These are phyloP conservation scores for Saturnispora dispora DNA, from an alignment of 805 yeast genomes.

Conservation along the genomic window DNA sequence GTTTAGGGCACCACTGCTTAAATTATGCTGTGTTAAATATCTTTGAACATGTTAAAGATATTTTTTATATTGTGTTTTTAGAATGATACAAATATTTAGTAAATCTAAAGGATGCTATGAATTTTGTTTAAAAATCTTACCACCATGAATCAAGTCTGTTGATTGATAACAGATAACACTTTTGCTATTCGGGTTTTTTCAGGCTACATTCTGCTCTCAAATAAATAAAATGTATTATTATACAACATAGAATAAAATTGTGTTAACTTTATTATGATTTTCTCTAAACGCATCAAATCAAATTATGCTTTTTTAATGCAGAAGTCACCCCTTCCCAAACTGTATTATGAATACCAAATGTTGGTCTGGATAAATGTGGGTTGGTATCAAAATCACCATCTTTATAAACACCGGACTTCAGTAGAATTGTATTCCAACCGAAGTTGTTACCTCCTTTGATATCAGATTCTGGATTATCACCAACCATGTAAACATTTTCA, in stretches of 20 bases:
- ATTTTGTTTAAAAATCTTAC: no score
- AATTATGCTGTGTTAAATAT: no score
- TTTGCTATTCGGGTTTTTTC: no score
- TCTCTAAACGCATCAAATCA: background rate
- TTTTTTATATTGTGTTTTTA: no score
- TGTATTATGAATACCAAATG: slow-evolving; percentile 40
- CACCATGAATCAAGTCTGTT: no score
- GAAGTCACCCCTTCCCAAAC: slow-evolving; percentile 36
- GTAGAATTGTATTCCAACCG: slow-evolving; percentile 84
- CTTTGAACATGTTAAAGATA: no score
- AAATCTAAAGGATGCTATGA: no score
- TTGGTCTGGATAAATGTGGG: slow-evolving; percentile 31
- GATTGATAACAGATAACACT: no score
- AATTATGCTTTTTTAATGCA: slow-evolving; percentile 13
- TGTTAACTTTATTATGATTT: background rate
- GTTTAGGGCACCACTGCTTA: no score
- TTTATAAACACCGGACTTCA: slow-evolving; percentile 79
- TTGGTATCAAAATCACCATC: slow-evolving; percentile 41
- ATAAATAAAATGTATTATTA: background rate
- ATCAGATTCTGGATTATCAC: slow-evolving; percentile 93
- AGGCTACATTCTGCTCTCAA: no score
- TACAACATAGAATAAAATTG: background rate
- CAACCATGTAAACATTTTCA: slow-evolving; percentile 79
- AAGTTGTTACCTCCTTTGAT: slow-evolving; percentile 78
- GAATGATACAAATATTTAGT: no score